Evolutionary conservation across 2,329 filamentous ascomycete species (phyloP), one percentile per base, ranked within the genome.

Genomic region (Purpureocillium takamizusanense): DNA sequence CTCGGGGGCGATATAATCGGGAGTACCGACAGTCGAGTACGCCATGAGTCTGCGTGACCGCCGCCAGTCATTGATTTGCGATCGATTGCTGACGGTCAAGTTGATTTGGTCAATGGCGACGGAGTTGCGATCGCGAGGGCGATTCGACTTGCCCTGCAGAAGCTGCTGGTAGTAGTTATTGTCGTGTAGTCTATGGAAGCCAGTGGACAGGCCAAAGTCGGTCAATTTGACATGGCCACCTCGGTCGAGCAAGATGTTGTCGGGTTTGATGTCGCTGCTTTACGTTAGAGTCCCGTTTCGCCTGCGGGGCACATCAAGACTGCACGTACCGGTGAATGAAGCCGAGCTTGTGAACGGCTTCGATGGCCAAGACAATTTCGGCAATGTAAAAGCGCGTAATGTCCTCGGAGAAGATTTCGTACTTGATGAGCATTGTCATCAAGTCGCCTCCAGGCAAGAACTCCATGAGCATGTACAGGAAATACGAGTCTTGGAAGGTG

Each of bases 371-470:
- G 17, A 95, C 86, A 52, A 97, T 90, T 62, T 98, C 90, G 17
- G 92, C 92, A 78, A 98, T 98, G 65, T 98, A 98, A 65, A 98
- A 98, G 14, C 92, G 81, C 23, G 92, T 98, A 50, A 98, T 97
- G 51, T 98, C 92, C 61, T 97, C 90, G 0, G 88, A 94, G 62
- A 98, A 98, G 60, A 98, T 95, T 61, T 98, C 92, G 57, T 98
- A 98, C 73, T 97, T 98, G 70, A 98, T 98, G 51, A 98, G 73
- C 92, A 98, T 98, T 4, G 92, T 98, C 92, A 98, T 98, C 60
- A 98, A 65, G 67, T 98, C 92, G 62, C 92, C 92, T 62, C 92
- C 92, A 7, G 92, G 92, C 61, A 98, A 75, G 65, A 97, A 98
- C 65, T 98, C 92, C 92, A 98, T 98, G 44, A 98, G 73, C 82